A percentile compares a stretch with the other conserved stretches of the same genome.
These are phyloP conservation scores for Eimeria maxima DNA, from an alignment of 169 alveolate genomes.

Conservation along the genomic window DNA sequence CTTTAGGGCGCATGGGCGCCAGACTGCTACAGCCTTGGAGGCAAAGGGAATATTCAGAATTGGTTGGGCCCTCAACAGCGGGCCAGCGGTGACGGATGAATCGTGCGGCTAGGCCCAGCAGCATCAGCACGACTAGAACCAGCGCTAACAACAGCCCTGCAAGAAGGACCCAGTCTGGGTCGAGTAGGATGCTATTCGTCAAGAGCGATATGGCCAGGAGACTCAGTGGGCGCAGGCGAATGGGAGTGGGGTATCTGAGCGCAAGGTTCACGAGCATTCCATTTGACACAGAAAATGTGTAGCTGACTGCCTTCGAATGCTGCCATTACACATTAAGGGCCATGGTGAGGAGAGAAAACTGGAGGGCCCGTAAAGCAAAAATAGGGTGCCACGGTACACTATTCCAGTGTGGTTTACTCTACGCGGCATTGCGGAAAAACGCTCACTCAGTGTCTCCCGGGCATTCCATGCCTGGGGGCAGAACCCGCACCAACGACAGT, in stretches of 20 bases:
- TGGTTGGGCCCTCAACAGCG: background rate
- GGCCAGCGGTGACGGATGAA: constrained; percentile 74
- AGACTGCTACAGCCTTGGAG: background rate
- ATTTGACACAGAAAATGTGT: background rate
- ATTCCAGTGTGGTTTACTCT: background rate
- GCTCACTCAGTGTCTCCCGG: constrained; percentile 77
- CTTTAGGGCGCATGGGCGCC: constrained; percentile 13
- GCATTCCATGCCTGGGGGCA: constrained; percentile 67
- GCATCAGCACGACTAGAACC: constrained; percentile 16
- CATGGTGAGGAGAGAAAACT: background rate
- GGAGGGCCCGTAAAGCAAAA: too few relatives aligned
- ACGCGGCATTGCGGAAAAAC: background rate
- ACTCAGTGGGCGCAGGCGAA: constrained; percentile 62
- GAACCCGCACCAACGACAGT: constrained; percentile 38
- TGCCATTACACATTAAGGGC: background rate
- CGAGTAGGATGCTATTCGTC: constrained; percentile 23
- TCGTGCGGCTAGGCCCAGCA: constrained; percentile 40
- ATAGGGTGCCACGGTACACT: background rate
- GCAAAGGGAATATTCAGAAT: background rate
- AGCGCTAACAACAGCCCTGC: constrained; percentile 58
- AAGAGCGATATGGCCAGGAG: constrained; percentile 71
- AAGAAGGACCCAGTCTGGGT: constrained; percentile 67
- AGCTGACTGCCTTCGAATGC: background rate
- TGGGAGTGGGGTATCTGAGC: constrained; percentile 67
- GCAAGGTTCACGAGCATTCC: background rate